Evolutionary conservation across 192 early-diverging fungal species (phyloP), one percentile per base, ranked within the genome.

Genomic region (Linnemannia hyalina): DNA sequence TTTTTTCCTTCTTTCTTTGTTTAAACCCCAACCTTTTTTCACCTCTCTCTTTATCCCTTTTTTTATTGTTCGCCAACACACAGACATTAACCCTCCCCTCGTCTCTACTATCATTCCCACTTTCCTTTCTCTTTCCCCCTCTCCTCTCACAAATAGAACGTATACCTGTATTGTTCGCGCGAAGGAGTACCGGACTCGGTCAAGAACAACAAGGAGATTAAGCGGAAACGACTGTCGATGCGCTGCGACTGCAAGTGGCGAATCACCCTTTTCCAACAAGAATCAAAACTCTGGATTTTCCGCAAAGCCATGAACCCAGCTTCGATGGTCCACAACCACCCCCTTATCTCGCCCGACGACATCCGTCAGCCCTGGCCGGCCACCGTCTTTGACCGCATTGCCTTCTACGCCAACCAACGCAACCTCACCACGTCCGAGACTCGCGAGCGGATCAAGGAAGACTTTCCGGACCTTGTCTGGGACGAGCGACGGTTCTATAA

Each of bases 221-320:
- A 92, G 79, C 82, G 92, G 29, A 92, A 92, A 73, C 87, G 92
- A 74, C 75, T 90, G 2, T 92, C 91, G 8, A 88, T 89, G 83
- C 88, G 91, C 47, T 93, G 92, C 71, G 92, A 92, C 75, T 93
- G 92, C 78, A 89, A 90, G 74, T 93, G 92, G 92, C 86, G 92
- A 46, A 89, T 93, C 26, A 90, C 91, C 5, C 73, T 93, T 23
- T 92, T 89, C 80, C 88, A 92, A 81, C 91, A 91, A 80, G 88
- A 89, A 26, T 83, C 89, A 57, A 88, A 82, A 70, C 85, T 77
- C 54, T 93, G 92, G 92, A 88, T 91, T 70, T 93, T 93, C 72
- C 80, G 91, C 40, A 92, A 93, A 85, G 91, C 92, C 35, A 85
- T 89, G 75, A 93, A 92, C 78, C 87, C 92, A 44, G 87, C 89